Conservation (phyloP, 1,139 yeast genomes). For the Debaryomycetaceae sp. region DNA sequence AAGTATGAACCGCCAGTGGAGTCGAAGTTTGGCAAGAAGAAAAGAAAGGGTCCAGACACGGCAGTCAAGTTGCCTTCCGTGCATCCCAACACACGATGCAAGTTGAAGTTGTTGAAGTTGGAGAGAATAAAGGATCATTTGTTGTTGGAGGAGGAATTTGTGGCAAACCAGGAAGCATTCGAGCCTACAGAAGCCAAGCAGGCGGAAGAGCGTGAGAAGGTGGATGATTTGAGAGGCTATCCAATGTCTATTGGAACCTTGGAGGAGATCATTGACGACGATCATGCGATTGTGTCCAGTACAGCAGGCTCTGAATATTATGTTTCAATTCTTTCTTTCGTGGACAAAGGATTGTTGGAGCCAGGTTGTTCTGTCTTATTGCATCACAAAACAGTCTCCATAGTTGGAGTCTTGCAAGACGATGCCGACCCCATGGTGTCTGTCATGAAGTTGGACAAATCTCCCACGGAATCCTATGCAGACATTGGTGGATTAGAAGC, state of each 20-base stretch:
- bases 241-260: constrained; percentile 97
- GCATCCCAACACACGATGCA: constrained; percentile 90
- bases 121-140: constrained; percentile 97
- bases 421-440: constrained; percentile 98
- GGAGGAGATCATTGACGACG: constrained; percentile 97
- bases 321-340: constrained; percentile 94
- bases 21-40: constrained; percentile 85
- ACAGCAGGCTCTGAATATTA: constrained; percentile 97
- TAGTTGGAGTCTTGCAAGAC: constrained; percentile 91
- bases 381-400: constrained; percentile 92
- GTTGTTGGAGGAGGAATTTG: constrained; percentile 92
- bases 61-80: constrained; percentile 84
- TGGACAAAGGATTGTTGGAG: constrained; percentile 91
- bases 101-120: constrained; percentile 81
- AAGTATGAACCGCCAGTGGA: constrained; percentile 98
- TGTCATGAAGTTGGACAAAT: constrained; percentile 95
- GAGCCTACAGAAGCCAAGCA: constrained; percentile 97
- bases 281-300: constrained; percentile 96
- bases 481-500: constrained; percentile 96
- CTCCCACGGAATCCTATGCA: constrained; percentile 95
- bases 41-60: constrained; percentile 90
- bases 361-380: constrained; percentile 97
- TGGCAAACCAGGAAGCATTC: constrained; percentile 88
- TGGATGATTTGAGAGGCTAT: constrained; percentile 92
- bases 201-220: constrained; percentile 91